Percentiles rank a stretch among this genome's conserved stretches.
Evolutionary conservation across 2,329 filamentous ascomycete genomes (phyloP).

Genomic region (Akanthomyces dipterigenus): DNA sequence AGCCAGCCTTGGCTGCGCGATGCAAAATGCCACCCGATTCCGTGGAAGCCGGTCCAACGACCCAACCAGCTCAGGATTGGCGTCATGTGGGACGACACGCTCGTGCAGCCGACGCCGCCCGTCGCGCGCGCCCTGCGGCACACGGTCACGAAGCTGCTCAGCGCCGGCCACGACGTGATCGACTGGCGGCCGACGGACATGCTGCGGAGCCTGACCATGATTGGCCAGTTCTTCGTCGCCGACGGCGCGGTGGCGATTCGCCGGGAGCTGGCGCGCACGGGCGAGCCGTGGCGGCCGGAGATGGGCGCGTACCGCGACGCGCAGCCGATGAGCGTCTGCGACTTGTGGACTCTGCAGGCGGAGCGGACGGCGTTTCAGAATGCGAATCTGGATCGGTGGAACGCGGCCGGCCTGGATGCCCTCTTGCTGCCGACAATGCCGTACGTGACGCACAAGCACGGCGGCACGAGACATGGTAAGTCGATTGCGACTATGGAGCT

Average conservation of each 20-base stretch:
- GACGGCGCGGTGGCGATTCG: constrained; percentile 38
- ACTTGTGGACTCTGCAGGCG: constrained; percentile 42
- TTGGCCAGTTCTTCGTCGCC: constrained; percentile 41
- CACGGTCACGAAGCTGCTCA: constrained; percentile 35
- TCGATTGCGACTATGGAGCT: constrained; percentile 11
- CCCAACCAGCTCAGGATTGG: constrained; percentile 45
- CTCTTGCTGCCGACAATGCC: constrained; percentile 52
- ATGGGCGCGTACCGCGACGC: constrained; percentile 28
- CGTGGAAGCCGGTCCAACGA: constrained; percentile 39
- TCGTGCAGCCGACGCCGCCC: constrained; percentile 60
- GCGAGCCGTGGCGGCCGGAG: constrained; percentile 36
- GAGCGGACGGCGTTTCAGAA: constrained; percentile 41
- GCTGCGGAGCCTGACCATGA: constrained; percentile 27
- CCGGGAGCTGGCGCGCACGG: constrained; percentile 31
- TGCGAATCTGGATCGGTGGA: constrained; percentile 40
- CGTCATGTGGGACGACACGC: constrained; percentile 58
- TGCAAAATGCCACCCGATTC: constrained; percentile 51
- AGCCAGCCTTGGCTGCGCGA: constrained; percentile 50
- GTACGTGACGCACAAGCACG: constrained; percentile 37
- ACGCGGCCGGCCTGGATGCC: constrained; percentile 47
- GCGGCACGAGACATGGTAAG: constrained; percentile 16
- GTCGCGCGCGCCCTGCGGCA: constrained; percentile 48
- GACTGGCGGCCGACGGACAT: constrained; percentile 43
- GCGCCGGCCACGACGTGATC: constrained; percentile 43
- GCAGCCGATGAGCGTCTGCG: constrained; percentile 32